Base-by-base conservation (phyloP, 495 filamentous ascomycete species). In the Xylaria sp. region DNA sequence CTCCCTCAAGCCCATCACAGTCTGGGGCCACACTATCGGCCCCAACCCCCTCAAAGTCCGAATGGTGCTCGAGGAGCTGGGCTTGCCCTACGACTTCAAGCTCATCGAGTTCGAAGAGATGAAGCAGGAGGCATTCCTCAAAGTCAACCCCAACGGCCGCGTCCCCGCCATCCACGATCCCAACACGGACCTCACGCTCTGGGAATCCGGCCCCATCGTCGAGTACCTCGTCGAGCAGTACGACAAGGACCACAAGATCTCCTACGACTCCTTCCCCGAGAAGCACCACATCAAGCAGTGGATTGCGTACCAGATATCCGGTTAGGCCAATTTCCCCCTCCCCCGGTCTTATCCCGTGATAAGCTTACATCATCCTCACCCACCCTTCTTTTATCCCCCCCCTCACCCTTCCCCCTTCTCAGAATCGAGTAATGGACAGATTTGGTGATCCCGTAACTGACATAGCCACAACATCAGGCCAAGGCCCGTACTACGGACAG, bases 181-280 rank as follows among this genome's bases (percentile, higher is more conserved):
- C 0, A 93, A 94, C 82, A 84, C 83, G 53, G 80, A 78, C 3
- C 80, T 91, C 71, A 89, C 82, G 0, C 74, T 94, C 15, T 93
- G 90, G 90, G 91, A 93, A 75, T 89, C 87, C 1, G 90, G 90
- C 26, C 89, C 91, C 5, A 91, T 91, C 72, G 73, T 92, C 52
- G 80, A 89, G 65, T 93, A 93, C 74, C 78, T 92, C 21, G 75
- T 90, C 44, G 88, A 90, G n/a, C 85, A 83, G 24, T 92, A 92
- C 76, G 89, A 92, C 80, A 89, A 82, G 69, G 74, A 88, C 7
- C 75, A 88, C 68, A 86, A 82, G 63, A 72, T 93, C 67, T 88
- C 83, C 68, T 89, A 87, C 66, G 72, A 24, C 29, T 73, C 70
- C 41, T 83, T 70, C 4, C 33, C 70, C 8, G 71, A 76, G 43